Conservation (phyloP, 2,329 filamentous ascomycete species). For the Sarocladiaceae sp. region DNA sequence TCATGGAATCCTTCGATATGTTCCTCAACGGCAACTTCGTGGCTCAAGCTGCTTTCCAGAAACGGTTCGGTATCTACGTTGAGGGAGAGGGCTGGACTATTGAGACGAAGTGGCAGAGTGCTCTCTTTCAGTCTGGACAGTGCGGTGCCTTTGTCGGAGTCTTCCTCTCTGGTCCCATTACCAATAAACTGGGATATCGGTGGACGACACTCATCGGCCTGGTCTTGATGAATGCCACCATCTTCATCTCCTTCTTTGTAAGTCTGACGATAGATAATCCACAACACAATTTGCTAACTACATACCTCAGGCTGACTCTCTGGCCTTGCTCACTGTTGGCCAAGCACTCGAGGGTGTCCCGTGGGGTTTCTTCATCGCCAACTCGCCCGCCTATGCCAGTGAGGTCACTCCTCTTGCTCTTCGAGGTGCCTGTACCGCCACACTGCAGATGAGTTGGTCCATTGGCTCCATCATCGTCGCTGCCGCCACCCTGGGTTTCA, state of each 20-base stretch:
- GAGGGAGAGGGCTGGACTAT: slow-evolving; percentile 21
- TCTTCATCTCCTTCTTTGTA: slow-evolving; percentile 51
- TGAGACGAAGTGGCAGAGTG: slow-evolving; percentile 36
- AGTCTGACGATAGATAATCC: slow-evolving; percentile 16
- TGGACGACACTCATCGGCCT: slow-evolving; percentile 32
- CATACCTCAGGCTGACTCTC: slow-evolving; percentile 21
- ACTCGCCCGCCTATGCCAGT: slow-evolving; percentile 33
- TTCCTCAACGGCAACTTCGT: slow-evolving; percentile 30
- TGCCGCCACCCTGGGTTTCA: slow-evolving; percentile 48
- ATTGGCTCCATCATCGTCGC: slow-evolving; percentile 56
- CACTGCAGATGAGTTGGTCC: slow-evolving; percentile 61
- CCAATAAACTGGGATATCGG: slow-evolving; percentile 30
- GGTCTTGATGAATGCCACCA: slow-evolving; percentile 31
- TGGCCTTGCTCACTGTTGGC: slow-evolving; percentile 39
- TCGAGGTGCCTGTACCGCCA: slow-evolving; percentile 52
- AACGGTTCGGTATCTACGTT: slow-evolving; percentile 28
- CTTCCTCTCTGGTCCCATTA: slow-evolving; percentile 30
- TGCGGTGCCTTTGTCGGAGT: slow-evolving; percentile 31
- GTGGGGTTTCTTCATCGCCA: slow-evolving; percentile 56
- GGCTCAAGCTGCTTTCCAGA: slow-evolving; percentile 32
- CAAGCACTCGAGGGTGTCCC: slow-evolving; percentile 56
- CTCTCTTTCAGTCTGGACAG: slow-evolving; percentile 28
- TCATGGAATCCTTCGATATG: slow-evolving; percentile 47
- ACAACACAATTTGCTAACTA: not conserved
- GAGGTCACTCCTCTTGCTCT: slow-evolving; percentile 56